Conservation (phyloP, 1,284 basidiomycete species). For the Ceratobasidium sp. region DNA sequence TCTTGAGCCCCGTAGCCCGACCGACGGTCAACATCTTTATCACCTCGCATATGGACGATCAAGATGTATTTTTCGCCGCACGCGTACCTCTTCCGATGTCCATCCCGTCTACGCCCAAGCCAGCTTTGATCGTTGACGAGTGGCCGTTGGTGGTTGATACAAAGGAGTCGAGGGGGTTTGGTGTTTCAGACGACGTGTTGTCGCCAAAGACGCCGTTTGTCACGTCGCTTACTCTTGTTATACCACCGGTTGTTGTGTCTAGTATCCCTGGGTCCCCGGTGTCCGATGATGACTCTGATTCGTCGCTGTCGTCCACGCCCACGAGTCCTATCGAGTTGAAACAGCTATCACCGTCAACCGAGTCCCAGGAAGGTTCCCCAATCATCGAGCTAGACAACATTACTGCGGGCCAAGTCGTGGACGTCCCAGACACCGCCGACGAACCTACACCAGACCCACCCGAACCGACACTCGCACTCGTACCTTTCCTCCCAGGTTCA, state of each 20-base stretch:
- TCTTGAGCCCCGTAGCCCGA: background rate
- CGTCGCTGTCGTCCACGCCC: conserved; percentile 5
- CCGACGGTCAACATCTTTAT: background rate
- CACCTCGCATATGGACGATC: background rate
- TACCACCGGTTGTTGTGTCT: background rate
- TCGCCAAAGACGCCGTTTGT: background rate
- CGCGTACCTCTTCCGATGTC: conserved; percentile 20
- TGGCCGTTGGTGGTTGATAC: background rate
- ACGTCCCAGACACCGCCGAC: conserved; percentile 6
- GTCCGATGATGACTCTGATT: conserved; percentile 9
- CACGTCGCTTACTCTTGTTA: background rate
- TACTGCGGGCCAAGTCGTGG: background rate
- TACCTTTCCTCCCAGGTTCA: conserved; percentile 18
- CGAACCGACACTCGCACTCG: background rate
- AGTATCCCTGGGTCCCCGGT: background rate
- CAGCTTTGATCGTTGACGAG: background rate
- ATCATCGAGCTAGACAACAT: background rate
- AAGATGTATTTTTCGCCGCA: background rate
- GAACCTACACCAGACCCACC: conserved; percentile 28
- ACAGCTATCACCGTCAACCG: background rate
- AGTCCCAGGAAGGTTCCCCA: background rate
- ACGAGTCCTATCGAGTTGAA: conserved; percentile 21
- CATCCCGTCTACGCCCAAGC: conserved; percentile 5
- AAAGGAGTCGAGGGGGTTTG: background rate
- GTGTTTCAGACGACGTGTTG: background rate